Evolutionary conservation across 83 land plant species (phyloP).

Genomic region (Picea mariana): DNA sequence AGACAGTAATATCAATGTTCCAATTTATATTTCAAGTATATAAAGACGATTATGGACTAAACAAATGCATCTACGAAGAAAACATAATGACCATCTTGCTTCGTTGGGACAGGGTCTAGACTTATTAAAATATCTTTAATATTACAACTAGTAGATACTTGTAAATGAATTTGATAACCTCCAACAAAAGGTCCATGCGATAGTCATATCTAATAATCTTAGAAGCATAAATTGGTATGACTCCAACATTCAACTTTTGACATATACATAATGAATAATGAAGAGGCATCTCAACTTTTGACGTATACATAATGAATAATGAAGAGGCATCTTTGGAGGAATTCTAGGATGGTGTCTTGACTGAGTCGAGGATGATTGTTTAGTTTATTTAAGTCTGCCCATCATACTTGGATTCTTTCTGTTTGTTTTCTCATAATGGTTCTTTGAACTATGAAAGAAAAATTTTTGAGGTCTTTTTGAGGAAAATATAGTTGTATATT

Average conservation of each 20-base stretch:
- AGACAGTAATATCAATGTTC: background rate
- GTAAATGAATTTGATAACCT: constrained; percentile 11
- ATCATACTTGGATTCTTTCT: too few species aligned
- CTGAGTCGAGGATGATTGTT: too few species aligned
- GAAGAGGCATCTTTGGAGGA: background rate
- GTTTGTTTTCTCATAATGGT: too few species aligned
- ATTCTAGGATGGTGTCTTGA: background rate
- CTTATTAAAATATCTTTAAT: background rate
- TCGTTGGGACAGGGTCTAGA: background rate
- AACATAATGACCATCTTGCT: background rate
- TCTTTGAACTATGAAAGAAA: too few species aligned
- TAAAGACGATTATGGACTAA: background rate
- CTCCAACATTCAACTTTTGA: background rate
- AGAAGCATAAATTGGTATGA: background rate
- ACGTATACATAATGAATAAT: background rate
- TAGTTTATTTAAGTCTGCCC: too few species aligned
- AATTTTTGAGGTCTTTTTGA: too few species aligned
- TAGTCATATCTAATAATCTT: background rate
- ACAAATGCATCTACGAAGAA: background rate
- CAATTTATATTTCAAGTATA: background rate
- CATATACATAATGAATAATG: background rate
- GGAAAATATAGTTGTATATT: too few species aligned
- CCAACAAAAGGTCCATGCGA: background rate
- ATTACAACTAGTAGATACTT: constrained; percentile 1
- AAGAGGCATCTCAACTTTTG: too few species aligned